A percentile compares a stretch with the other conserved stretches of the same genome.
These are phyloP conservation scores for Xylaria scruposa DNA, from an alignment of 495 filamentous ascomycete genomes.

Conservation along the genomic window DNA sequence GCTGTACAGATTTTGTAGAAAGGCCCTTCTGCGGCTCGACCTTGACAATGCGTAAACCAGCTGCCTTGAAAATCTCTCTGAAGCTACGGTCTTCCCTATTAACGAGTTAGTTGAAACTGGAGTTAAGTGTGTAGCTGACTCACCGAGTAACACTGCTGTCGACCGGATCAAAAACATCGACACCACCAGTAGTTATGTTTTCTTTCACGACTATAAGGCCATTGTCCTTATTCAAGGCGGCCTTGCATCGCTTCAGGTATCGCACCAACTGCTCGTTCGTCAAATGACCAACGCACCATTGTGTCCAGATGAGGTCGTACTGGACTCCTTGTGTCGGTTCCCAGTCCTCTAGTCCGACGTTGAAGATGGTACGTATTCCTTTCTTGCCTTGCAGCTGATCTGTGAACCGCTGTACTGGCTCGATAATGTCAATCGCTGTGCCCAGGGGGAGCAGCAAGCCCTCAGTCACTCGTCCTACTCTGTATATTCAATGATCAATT, in stretches of 20 bases:
- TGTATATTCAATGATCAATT: neutral
- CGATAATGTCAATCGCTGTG: neutral
- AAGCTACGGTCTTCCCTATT: neutral
- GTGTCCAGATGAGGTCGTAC: neutral
- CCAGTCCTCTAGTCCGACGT: neutral
- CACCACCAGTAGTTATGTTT: neutral
- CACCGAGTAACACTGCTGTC: conserved; percentile 3
- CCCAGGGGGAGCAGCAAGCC: neutral
- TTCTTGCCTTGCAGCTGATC: neutral
- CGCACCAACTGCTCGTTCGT: neutral
- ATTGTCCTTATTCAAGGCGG: neutral
- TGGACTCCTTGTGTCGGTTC: neutral
- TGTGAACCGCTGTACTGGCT: neutral
- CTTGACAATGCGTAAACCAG: conserved; percentile 4
- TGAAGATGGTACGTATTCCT: conserved; percentile 4
- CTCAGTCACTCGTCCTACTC: neutral
- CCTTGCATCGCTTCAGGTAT: conserved; percentile 3
- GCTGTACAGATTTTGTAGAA: neutral
- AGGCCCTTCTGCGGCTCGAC: neutral
- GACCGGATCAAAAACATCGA: neutral
- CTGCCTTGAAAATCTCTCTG: neutral
- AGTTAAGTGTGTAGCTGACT: neutral
- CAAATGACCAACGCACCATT: neutral
- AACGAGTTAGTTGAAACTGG: neutral
- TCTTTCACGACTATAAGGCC: neutral